Conservation (phyloP, 2,329 filamentous ascomycete species). For the Calycina herbarum region DNA sequence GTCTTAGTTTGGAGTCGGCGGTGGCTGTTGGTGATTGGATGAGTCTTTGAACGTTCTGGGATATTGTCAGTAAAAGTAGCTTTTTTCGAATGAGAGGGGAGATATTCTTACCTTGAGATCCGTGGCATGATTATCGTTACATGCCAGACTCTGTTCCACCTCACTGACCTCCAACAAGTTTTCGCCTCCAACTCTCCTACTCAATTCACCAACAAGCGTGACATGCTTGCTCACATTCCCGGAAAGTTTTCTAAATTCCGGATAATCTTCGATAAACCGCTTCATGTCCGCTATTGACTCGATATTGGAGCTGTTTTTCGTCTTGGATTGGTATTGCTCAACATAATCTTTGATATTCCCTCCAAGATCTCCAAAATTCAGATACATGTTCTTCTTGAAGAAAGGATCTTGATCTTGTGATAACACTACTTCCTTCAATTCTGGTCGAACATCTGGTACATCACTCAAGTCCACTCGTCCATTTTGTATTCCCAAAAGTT, state of each 20-base stretch:
- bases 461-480: constrained; percentile 87
- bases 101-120: constrained; percentile 74
- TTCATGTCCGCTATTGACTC: constrained; percentile 99
- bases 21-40: constrained; percentile 79
- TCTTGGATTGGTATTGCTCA: constrained; percentile 95
- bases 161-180: constrained; percentile 94
- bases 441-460: constrained; percentile 79
- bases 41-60: constrained; percentile 76
- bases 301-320: constrained; percentile 93
- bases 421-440: constrained; percentile 90
- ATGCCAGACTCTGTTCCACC: constrained; percentile 92
- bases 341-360: constrained; percentile 98
- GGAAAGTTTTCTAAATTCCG: constrained; percentile 94
- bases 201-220: constrained; percentile 90
- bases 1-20: constrained; percentile 78
- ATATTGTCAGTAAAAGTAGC: constrained; percentile 33
- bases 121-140: constrained; percentile 88
- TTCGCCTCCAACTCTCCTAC: constrained; percentile 80
- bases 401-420: constrained; percentile 98
- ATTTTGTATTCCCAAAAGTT: constrained; percentile 89
- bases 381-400: constrained; percentile 98
- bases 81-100: background rate
- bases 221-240: constrained; percentile 99
- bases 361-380: constrained; percentile 94
- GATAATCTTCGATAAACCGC: constrained; percentile 97